phyloP scores from a whole-genome alignment of 768 basidiomycete species.

The Termitomyces bulborhizus region DNA sequence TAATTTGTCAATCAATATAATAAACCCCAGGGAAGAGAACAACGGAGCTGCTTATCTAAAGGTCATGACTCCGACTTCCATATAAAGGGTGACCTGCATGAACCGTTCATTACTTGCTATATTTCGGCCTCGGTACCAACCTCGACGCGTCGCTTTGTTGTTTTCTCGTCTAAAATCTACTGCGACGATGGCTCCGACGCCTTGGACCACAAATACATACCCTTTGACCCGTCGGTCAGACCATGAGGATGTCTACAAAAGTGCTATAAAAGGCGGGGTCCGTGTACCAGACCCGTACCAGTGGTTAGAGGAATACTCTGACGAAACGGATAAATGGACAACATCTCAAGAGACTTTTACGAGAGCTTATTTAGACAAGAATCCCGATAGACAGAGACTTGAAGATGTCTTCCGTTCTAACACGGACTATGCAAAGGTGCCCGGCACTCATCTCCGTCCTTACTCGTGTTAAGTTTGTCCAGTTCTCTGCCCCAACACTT shows the following conservation, averaged over 20 bases:
- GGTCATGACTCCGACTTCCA: constrained; percentile 2
- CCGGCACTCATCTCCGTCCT: background rate
- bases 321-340: constrained; percentile 64
- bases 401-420: constrained; percentile 49
- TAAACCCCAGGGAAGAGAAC: background rate
- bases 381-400: constrained; percentile 49
- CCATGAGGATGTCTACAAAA: constrained; percentile 65
- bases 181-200: constrained; percentile 30
- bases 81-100: constrained; percentile 20
- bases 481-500: constrained; percentile 61
- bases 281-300: constrained; percentile 64
- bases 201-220: constrained; percentile 55
- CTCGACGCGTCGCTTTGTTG: constrained; percentile 18
- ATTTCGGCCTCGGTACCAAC: constrained; percentile 5
- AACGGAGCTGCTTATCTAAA: constrained; percentile 3
- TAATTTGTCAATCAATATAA: constrained; percentile 7
- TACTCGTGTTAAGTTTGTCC: background rate
- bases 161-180: constrained; percentile 19
- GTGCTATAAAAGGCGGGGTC: constrained; percentile 54
- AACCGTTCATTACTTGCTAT: constrained; percentile 14
- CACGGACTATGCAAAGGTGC: constrained; percentile 38
- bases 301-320: constrained; percentile 62
- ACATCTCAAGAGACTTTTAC: constrained; percentile 55
- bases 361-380: constrained; percentile 54
- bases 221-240: constrained; percentile 61